A percentile compares a stretch with the other conserved stretches of the same genome.
phyloP scores from a whole-genome alignment of 176 grass and related monocot species.

The Musa beccarii region DNA sequence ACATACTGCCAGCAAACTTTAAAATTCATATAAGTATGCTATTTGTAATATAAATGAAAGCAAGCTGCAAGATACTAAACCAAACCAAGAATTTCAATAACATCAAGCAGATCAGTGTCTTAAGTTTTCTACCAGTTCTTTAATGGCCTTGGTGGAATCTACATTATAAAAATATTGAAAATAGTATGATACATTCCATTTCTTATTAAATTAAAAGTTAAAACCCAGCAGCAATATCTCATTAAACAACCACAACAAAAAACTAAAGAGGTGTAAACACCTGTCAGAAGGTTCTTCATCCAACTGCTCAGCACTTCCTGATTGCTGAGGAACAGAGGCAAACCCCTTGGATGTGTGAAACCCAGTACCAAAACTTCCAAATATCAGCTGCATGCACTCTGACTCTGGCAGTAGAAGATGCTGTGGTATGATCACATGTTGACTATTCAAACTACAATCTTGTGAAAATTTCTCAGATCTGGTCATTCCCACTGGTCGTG shows the following conservation, averaged over 20 bases:
- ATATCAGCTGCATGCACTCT: conserved; percentile 48
- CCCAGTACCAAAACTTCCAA: conserved; percentile 61
- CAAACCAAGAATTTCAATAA: no score
- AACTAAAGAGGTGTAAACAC: background rate
- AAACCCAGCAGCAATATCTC: no score
- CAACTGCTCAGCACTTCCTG: conserved; percentile 39
- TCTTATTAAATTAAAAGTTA: no score
- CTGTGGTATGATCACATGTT: conserved; percentile 67
- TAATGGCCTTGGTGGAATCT: background rate
- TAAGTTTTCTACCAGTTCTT: no score
- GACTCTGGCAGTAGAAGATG: conserved; percentile 61
- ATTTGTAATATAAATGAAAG: no score
- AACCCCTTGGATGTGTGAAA: conserved; percentile 24
- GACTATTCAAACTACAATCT: conserved; percentile 31
- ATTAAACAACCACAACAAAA: no score
- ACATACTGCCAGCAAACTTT: conserved; percentile 27
- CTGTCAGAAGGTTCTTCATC: conserved; percentile 16
- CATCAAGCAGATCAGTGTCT: no score
- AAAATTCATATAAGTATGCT: background rate
- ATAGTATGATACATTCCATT: background rate
- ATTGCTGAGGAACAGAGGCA: conserved; percentile 22
- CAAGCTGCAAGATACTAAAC: background rate
- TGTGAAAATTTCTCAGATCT: conserved; percentile 45
- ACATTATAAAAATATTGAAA: background rate
- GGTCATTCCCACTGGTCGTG: conserved; percentile 15